Conservation (phyloP, 805 yeast genomes). For the Danielia reshetovae region DNA sequence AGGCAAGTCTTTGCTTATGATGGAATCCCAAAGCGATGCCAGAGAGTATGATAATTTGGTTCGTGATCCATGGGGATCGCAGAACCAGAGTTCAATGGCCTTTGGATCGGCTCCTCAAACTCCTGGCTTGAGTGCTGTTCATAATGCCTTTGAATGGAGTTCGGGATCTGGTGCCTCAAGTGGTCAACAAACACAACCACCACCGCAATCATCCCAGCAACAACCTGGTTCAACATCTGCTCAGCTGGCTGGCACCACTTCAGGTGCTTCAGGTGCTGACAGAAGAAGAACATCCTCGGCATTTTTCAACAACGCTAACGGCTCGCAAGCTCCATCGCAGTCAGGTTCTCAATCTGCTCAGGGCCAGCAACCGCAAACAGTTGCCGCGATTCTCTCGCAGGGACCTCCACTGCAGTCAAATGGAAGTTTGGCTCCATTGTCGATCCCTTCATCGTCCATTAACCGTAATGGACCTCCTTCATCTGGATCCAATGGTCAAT, state of each 20-base stretch:
- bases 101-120: constrained; percentile 38
- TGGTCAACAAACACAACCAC: constrained; percentile 6
- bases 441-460: constrained; percentile 3
- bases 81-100: constrained; percentile 10
- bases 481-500: constrained; percentile 1
- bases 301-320: constrained; percentile 41
- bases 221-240: constrained; percentile 1
- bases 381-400: constrained; percentile 14
- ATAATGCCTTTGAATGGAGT: constrained; percentile 16
- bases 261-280: constrained; percentile 17
- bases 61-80: constrained; percentile 42
- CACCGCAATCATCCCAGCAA: constrained; percentile 11
- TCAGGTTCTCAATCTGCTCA: constrained; percentile 17
- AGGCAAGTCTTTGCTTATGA: constrained; percentile 41
- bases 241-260: constrained; percentile 1
- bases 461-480: constrained; percentile 9
- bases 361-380: constrained; percentile 11
- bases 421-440: constrained; percentile 5
- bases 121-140: constrained; percentile 22
- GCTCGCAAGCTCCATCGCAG: constrained; percentile 17
- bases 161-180: constrained; percentile 5
- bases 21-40: constrained; percentile 47
- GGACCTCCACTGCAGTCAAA: constrained; percentile 13
- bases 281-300: constrained; percentile 54
- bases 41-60: constrained; percentile 44